Evolutionary conservation across 805 yeast species (phyloP), one percentile per base, ranked within the genome.

Genomic region (Priceomyces medius): DNA sequence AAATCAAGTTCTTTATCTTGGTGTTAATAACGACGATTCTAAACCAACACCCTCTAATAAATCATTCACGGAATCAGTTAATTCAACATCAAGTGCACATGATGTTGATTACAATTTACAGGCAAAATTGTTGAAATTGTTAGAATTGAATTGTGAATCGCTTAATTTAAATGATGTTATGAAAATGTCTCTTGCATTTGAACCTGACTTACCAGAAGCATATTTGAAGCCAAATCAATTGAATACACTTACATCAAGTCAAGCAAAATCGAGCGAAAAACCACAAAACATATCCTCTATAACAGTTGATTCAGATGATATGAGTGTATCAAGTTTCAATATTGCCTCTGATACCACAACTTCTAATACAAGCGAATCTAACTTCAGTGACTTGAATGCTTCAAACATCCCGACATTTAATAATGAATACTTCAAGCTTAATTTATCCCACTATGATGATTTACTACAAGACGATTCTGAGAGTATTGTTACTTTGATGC

Each of bases 101-200:
- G 38, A 35, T 13, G 31, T 41, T 14, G 43, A 42, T 18, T 19
- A 20, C n/a, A 49, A 64, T 4, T 40, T 78, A 20, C 68, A 66
- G 28, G 55, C 58, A 29, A 65, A 69, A 44, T 60, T 81, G 12
- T 61, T 73, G 38, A 64, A 68, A 31, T 59, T 81, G 14, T 56
- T 84, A 35, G 71, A 74, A 14, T 37, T 59, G 14, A 68, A 69
- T 38, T 54, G 64, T 35, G 66, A 68, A 14, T 74, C 80, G 0
- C 63, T 79, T 24, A 71, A 74, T 31, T 70, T 79, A 32, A 76
- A 74, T 3, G 64, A 69, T 8, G 65, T 85, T 3, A 82, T 86
- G 90, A 70, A 71, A 33, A 58, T 76, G 45, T 88, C 96, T 10
- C 63, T 85, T 40, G 52, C 57, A 0, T 64, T 74, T 31, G 96